Evolutionary conservation across 177 flowering plant species (phyloP), one percentile per base, ranked within the genome.

Genomic region (Vitis hybrid): DNA sequence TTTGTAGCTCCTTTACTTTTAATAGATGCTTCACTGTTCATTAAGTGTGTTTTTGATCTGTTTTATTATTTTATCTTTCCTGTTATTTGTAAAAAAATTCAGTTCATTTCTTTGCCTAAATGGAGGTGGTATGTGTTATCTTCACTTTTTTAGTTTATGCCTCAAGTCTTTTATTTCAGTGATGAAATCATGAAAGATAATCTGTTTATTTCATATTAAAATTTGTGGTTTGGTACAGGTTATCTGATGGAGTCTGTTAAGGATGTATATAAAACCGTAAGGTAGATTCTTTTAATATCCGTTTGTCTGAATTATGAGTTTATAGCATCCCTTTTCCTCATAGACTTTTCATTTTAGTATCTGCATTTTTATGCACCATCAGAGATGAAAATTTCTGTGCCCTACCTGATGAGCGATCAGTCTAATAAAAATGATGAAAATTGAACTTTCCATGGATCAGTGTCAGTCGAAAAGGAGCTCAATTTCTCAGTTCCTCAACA

Each of bases 201-300:
- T 50, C 51, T 2, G 58, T 21, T 60, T 21, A 23, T 50, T 67
- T 14, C 60, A 66, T 52, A 67, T 26, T 15, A 50, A 59, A 60
- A 18, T 45, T 23, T 71, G 56, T 52, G 18, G 66, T 23, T 57
- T 67, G 57, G 10, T 81, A 58, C 89, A 87, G 91, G 84, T 79
- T 87, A 84, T 75, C 64, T 85, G 80, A 66, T 49, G 51, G 86
- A 85, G 79, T 80, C 76, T 65, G 56, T 79, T 51, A 65, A 6
- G 50, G 85, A 82, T 73, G 8, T 76, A 14, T 87, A 78, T 65
- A 81, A 73, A 75, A 77, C 77, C 66, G 72, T 87, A 58, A 85
- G 91, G 91, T 84, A 75, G 12, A 65, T 57, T 67, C 9, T 15
- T 64, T 61, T 17, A 45, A 32, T 30, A 23, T 62, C 49, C 17